A percentile compares a stretch with the other conserved stretches of the same genome.
These are phyloP conservation scores for Gomphus bonarii DNA, from an alignment of 1,284 basidiomycete species.

Conservation along the genomic window DNA sequence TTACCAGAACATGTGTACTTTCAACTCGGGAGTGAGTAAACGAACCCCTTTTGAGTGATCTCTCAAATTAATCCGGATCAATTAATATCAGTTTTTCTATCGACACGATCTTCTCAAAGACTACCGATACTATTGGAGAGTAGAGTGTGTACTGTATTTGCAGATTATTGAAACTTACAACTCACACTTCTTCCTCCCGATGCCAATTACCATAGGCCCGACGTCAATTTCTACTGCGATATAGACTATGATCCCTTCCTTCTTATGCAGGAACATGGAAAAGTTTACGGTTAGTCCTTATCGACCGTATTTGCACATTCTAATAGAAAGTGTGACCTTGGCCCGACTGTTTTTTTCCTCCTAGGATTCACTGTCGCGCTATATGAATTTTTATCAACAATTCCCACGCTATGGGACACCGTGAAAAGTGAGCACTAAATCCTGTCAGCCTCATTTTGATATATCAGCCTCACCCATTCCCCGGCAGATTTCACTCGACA, in stretches of 20 bases:
- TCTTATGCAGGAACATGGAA: conserved; percentile 67
- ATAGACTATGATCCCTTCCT: conserved; percentile 72
- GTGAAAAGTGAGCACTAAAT: conserved; percentile 44
- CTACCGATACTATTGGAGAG: conserved; percentile 82
- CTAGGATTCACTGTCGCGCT: conserved; percentile 70
- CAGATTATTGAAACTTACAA: neutral
- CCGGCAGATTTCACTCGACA: conserved; percentile 51
- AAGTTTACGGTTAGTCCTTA: conserved; percentile 47
- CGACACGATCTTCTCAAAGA: conserved; percentile 59
- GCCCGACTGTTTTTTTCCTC: conserved; percentile 11
- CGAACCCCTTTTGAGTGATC: conserved; percentile 10
- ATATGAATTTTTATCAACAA: conserved; percentile 70
- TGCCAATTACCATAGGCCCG: conserved; percentile 45
- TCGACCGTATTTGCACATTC: conserved; percentile 3
- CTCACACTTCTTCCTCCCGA: conserved; percentile 11
- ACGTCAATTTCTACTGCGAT: conserved; percentile 71
- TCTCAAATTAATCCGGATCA: neutral
- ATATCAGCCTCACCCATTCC: neutral
- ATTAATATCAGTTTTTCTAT: conserved; percentile 54
- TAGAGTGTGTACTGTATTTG: conserved; percentile 32
- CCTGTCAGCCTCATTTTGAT: neutral
- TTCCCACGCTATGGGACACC: conserved; percentile 66
- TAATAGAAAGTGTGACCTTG: neutral
- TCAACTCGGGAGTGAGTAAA: conserved; percentile 65
- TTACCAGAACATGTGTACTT: conserved; percentile 77